A percentile compares a stretch with the other conserved stretches of the same genome.
These are phyloP conservation scores for Biscogniauxia mediterranea DNA, from an alignment of 2,329 filamentous ascomycete species.

Conservation along the genomic window DNA sequence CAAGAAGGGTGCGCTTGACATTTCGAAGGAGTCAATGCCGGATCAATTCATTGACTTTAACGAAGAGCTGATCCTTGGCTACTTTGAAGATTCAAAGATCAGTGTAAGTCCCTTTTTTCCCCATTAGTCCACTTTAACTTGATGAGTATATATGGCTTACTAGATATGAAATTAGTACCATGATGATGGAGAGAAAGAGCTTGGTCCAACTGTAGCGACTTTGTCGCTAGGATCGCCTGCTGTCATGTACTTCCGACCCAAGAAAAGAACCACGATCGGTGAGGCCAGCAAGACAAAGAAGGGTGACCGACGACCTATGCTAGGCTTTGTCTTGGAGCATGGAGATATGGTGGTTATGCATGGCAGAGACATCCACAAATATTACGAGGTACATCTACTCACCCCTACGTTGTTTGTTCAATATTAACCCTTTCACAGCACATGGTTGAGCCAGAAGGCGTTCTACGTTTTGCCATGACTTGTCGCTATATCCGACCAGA, in stretches of 20 bases:
- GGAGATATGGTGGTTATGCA: conserved; percentile 67
- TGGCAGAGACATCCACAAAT: conserved; percentile 55
- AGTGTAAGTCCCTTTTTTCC: conserved; percentile 38
- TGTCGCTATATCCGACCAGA: conserved; percentile 19
- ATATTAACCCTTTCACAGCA: conserved; percentile 9
- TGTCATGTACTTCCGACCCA: conserved; percentile 57
- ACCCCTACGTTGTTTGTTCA: background rate
- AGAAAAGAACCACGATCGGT: conserved; percentile 34
- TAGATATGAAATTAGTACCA: conserved; percentile 47
- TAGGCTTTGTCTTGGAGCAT: conserved; percentile 50
- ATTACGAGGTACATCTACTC: conserved; percentile 48
- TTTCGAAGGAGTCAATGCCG: conserved; percentile 22
- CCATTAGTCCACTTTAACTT: background rate
- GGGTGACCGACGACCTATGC: conserved; percentile 20
- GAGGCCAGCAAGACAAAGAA: conserved; percentile 30
- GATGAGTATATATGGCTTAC: background rate
- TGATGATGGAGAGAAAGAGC: conserved; percentile 63
- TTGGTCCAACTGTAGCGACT: conserved; percentile 62
- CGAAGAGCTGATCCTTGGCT: conserved; percentile 61
- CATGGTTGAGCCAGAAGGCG: conserved; percentile 9
- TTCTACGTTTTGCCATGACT: conserved; percentile 17
- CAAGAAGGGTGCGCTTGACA: background rate
- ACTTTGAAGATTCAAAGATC: conserved; percentile 60
- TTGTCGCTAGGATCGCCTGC: conserved; percentile 59
- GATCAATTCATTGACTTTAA: conserved; percentile 50